These are phyloP conservation scores for Scenedesmus sp. DNA, from an alignment of 163 green algal species.

Conservation along the genomic window DNA sequence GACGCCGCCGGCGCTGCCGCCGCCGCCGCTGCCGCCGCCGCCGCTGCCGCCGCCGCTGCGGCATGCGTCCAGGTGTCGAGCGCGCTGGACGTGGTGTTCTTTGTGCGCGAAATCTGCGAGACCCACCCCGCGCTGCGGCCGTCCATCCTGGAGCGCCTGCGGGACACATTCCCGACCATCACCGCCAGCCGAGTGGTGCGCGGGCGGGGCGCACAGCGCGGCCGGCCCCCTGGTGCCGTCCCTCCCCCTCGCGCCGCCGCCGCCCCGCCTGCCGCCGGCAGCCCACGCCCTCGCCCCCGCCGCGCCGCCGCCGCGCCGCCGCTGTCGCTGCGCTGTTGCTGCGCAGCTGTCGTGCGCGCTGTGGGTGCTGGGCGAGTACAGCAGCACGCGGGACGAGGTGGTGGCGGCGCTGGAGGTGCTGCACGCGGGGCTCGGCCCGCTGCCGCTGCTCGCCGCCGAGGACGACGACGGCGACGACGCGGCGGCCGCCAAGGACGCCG, in stretches of 20 bases:
- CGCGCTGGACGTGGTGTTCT: slow-evolving; percentile 97
- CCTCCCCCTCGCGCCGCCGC: background rate
- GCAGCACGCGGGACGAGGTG: slow-evolving; percentile 75
- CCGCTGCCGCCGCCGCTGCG: background rate
- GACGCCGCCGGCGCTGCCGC: too few species aligned
- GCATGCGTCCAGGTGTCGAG: slow-evolving; percentile 41
- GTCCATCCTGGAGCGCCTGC: slow-evolving; percentile 80
- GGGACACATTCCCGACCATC: slow-evolving; percentile 79
- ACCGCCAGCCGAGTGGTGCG: slow-evolving; percentile 86
- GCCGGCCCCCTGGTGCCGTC: background rate
- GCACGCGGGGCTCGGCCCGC: slow-evolving; percentile 76
- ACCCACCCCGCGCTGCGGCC: slow-evolving; percentile 82
- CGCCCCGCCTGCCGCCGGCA: too few species aligned
- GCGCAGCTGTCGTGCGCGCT: slow-evolving; percentile 65
- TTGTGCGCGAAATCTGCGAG: slow-evolving; percentile 97
- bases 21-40: background rate
- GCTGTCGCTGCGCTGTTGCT: background rate
- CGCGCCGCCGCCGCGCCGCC: background rate
- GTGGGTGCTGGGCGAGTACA: slow-evolving; percentile 98
- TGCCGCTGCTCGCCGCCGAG: slow-evolving; percentile 61
- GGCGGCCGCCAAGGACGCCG: slow-evolving; percentile 3
- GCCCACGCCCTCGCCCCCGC: background rate
- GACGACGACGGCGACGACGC: slow-evolving; percentile 16
- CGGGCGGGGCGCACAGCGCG: slow-evolving; percentile 27
- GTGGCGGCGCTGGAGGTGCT: slow-evolving; percentile 81